Evolutionary conservation across 306 rosid species (phyloP), one percentile per base, ranked within the genome.

Genomic region (Cicer arietinum): DNA sequence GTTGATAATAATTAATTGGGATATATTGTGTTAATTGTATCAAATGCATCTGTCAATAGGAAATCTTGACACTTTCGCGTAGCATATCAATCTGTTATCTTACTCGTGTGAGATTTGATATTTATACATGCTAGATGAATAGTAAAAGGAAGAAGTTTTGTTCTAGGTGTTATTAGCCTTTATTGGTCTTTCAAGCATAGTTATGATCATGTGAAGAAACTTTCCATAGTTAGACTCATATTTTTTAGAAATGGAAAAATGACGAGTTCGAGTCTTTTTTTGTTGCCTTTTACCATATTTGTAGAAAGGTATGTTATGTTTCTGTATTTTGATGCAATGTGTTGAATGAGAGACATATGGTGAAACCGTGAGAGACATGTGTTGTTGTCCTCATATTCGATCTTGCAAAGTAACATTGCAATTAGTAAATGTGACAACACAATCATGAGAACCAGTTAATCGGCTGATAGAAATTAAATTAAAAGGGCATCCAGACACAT

Each of bases 191-290:
- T 35, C 52, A 68, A 37, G 44, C 44, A 46, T 66, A 16, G n/a
- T 68, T 67, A 62, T 47, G 60, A 77, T 69, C 43, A 65, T 60
- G 63, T 18, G 70, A 69, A 75, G 67, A 69, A 61, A 42, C 10
- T 69, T 50, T 63, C n/a, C 22, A 52, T 52, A 52, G 9, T 52
- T 52, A 52, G 25, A 14, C 10, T 52, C 58, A 52, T 30, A 30
- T 14, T 14, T 14, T 52, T 14, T 52, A 52, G 10, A 52, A 6
- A 52, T 52, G 22, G 22, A 16, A 52, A 10, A 52, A 7, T 52
- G 58, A 52, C 7, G 25, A 52, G 58, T 14, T 7, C 1, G 22
- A 52, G 10, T 7, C 58, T 16, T 7, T 43, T 43, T 43, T 43
- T 43, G 8, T 43, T 43, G 46, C 46, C 46, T 43, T 43, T 43